phyloP scores from a whole-genome alignment of 768 basidiomycete species.

The Macrolepiota fuliginosa region DNA sequence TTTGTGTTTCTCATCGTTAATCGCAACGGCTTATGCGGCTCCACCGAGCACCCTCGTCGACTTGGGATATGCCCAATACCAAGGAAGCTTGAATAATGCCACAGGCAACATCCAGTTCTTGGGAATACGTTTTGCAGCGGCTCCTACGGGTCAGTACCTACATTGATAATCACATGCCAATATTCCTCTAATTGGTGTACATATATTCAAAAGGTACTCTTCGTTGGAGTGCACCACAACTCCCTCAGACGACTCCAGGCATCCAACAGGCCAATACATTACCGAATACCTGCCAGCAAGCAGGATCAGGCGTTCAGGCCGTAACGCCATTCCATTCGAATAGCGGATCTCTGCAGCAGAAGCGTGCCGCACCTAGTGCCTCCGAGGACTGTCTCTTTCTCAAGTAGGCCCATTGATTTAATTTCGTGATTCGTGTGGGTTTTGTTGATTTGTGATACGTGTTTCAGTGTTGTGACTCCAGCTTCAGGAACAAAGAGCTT shows the following conservation, averaged over 20 bases:
- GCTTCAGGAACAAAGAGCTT: constrained; percentile 25
- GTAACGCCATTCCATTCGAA: constrained; percentile 20
- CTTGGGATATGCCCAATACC: constrained; percentile 43
- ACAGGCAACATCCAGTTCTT: constrained; percentile 36
- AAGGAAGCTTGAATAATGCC: constrained; percentile 34
- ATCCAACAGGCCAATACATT: constrained; percentile 4
- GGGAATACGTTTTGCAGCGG: constrained; percentile 47
- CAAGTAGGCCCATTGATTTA: constrained; percentile 24
- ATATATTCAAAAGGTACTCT: constrained; percentile 15
- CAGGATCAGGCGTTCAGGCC: constrained; percentile 7
- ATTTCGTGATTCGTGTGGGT: too few relatives aligned
- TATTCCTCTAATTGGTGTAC: background rate
- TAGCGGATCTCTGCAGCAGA: background rate
- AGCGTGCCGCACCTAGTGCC: background rate
- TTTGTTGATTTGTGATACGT: background rate
- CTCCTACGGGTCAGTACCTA: constrained; percentile 37
- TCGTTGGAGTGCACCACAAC: constrained; percentile 23
- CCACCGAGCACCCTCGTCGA: constrained; percentile 24
- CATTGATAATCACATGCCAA: background rate
- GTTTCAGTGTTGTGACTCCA: constrained; percentile 32
- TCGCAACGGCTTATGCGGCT: background rate
- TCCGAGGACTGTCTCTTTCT: constrained; percentile 42
- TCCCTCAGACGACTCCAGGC: background rate
- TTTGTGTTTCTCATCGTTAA: background rate
- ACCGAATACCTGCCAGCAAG: constrained; percentile 7